phyloP scores from a whole-genome alignment of 2,329 filamentous ascomycete genomes.

The Tolypocladium paradoxum region DNA sequence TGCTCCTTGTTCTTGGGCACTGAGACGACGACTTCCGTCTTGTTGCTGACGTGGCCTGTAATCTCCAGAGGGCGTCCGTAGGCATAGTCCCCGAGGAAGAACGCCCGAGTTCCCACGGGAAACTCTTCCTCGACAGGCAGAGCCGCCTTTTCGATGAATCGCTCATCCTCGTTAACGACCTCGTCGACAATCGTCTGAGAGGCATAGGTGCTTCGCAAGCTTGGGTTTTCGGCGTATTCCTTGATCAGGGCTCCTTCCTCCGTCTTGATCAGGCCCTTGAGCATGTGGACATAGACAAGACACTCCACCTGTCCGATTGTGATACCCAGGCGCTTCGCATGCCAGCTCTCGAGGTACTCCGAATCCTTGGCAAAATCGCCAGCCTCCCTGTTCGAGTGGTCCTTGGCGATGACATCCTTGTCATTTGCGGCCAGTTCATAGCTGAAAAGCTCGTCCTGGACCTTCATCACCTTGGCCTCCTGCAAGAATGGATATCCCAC shows the following conservation, averaged over 20 bases:
- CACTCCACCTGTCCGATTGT: conserved; percentile 80
- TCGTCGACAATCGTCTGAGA: conserved; percentile 82
- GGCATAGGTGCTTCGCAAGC: conserved; percentile 83
- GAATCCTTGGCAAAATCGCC: conserved; percentile 78
- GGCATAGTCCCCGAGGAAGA: conserved; percentile 88
- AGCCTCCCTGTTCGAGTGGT: conserved; percentile 67
- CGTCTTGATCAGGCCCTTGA: conserved; percentile 82
- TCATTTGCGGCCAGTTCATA: conserved; percentile 63
- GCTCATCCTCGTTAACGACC: conserved; percentile 80
- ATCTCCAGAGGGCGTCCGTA: conserved; percentile 88
- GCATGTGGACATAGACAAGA: conserved; percentile 83
- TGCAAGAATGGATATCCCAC: conserved; percentile 93
- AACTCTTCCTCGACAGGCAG: conserved; percentile 87
- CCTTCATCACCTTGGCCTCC: conserved; percentile 79
- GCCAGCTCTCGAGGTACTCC: conserved; percentile 70
- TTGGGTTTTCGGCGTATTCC: conserved; percentile 78
- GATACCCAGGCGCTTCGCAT: conserved; percentile 85
- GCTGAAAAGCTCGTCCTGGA: conserved; percentile 89
- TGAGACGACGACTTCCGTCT: conserved; percentile 70
- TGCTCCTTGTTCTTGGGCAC: conserved; percentile 61
- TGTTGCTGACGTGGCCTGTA: conserved; percentile 59
- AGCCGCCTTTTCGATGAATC: conserved; percentile 85
- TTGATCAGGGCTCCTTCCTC: conserved; percentile 87
- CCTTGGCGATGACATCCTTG: conserved; percentile 52
- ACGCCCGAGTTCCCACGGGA: conserved; percentile 68